Percentiles rank a stretch among this genome's conserved stretches.
These are phyloP conservation scores for Crucibulum laeve DNA, from an alignment of 768 basidiomycete species.

Conservation along the genomic window DNA sequence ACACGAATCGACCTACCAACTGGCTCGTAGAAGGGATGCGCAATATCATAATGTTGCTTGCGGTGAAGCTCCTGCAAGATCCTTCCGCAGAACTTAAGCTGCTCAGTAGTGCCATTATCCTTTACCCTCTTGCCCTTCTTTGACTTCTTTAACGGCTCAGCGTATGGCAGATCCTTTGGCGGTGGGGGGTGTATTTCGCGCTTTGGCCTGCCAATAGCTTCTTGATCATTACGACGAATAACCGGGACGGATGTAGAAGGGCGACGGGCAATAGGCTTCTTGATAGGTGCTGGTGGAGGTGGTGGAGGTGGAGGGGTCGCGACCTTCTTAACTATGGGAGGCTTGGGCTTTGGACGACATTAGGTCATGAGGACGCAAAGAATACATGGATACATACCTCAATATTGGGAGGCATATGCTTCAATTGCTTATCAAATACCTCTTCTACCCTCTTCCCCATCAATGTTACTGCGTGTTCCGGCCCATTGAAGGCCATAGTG, in stretches of 20 bases:
- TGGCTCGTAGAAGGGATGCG: conserved; percentile 88
- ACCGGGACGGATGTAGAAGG: conserved; percentile 79
- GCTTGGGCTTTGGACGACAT: conserved; percentile 27
- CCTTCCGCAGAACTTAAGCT: conserved; percentile 79
- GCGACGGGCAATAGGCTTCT: conserved; percentile 57
- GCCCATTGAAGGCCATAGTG: conserved; percentile 89
- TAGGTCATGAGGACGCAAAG: neutral
- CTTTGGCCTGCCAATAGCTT: conserved; percentile 75
- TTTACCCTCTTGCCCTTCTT: conserved; percentile 57
- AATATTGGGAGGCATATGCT: conserved; percentile 71
- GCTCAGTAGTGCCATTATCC: conserved; percentile 71
- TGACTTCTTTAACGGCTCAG: conserved; percentile 67
- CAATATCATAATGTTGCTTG: conserved; percentile 71
- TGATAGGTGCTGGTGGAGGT: conserved; percentile 31
- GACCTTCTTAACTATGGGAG: conserved; percentile 41
- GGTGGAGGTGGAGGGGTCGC: conserved; percentile 45
- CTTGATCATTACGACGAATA: conserved; percentile 75
- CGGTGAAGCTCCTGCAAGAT: conserved; percentile 71
- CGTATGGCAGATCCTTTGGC: conserved; percentile 85
- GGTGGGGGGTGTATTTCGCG: conserved; percentile 97
- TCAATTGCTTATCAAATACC: conserved; percentile 84
- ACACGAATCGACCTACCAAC: conserved; percentile 60
- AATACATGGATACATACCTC: conserved; percentile 50
- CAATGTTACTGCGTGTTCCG: conserved; percentile 72
- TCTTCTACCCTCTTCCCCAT: conserved; percentile 82